A percentile compares a stretch with the other conserved stretches of the same genome.
Conservation (phyloP, 306 rosid species). For the Cajanus cajan region DNA sequence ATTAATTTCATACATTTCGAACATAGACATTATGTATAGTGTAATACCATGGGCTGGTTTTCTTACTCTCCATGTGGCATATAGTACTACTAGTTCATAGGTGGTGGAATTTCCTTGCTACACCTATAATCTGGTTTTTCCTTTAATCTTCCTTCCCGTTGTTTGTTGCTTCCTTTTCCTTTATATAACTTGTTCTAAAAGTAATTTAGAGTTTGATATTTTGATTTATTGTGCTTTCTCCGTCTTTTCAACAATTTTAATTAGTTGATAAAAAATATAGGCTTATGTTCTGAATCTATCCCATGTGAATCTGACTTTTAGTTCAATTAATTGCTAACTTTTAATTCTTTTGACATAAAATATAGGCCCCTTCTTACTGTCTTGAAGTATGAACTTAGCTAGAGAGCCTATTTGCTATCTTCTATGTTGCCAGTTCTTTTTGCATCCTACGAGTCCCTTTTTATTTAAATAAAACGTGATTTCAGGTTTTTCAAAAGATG, state of each 20-base stretch:
- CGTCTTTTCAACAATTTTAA: not conserved
- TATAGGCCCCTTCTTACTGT: not conserved
- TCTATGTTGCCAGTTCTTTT: constrained; percentile 4
- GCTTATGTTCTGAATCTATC: constrained; percentile 14
- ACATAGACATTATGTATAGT: not conserved
- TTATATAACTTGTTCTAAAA: not conserved
- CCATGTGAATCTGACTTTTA: not conserved
- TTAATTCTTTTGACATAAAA: constrained; percentile 3
- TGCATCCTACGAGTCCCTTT: not conserved
- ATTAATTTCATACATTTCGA: not conserved
- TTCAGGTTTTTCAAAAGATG: constrained; percentile 54
- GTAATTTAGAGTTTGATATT: not conserved
- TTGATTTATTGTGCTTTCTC: constrained; percentile 12
- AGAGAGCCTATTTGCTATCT: not conserved
- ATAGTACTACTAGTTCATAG: not conserved
- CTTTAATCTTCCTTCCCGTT: not conserved
- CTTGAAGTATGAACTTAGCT: constrained; percentile 21
- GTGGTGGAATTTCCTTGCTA: not conserved
- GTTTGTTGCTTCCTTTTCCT: not conserved
- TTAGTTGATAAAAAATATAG: not conserved
- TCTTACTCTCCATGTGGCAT: not conserved
- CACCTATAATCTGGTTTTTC: not conserved
- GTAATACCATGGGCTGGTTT: not conserved
- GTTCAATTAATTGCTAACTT: not conserved
- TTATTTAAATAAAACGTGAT: constrained; percentile 13